phyloP scores from a whole-genome alignment of 2,329 filamentous ascomycete genomes.

The Pseudodiploospora longispora region DNA sequence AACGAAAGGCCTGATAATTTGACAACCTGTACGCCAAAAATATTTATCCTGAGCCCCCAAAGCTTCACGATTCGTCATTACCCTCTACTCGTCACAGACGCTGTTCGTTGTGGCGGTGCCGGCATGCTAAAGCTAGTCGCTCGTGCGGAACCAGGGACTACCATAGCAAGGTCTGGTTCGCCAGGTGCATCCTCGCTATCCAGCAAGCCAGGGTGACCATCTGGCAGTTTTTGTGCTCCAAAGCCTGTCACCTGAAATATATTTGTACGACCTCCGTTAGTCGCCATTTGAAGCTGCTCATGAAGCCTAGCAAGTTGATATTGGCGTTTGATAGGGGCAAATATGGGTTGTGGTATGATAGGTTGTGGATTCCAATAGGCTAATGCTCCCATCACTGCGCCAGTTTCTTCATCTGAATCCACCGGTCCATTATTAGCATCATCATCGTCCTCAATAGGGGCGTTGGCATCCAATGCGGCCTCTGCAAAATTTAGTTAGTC shows the following conservation, averaged over 20 bases:
- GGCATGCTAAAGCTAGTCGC: conserved; percentile 39
- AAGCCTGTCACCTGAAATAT: conserved; percentile 54
- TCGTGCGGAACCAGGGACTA: conserved; percentile 28
- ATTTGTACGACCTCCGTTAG: conserved; percentile 56
- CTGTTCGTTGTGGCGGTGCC: conserved; percentile 32
- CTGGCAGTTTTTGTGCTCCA: conserved; percentile 46
- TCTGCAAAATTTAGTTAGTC: conserved; percentile 43
- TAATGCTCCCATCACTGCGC: conserved; percentile 76
- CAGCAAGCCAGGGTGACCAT: conserved; percentile 37
- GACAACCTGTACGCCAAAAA: no score
- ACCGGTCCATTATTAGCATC: conserved; percentile 73
- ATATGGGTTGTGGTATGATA: conserved; percentile 57
- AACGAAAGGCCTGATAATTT: no score
- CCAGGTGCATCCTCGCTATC: conserved; percentile 49
- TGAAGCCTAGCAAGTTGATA: conserved; percentile 56
- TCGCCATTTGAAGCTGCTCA: conserved; percentile 58
- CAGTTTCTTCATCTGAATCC: conserved; percentile 91
- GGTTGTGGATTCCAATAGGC: conserved; percentile 71
- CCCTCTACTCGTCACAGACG: conserved; percentile 40
- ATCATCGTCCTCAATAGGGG: conserved; percentile 78
- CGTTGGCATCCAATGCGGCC: conserved; percentile 89
- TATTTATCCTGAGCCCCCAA: no score
- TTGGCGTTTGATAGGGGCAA: conserved; percentile 53
- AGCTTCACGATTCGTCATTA: conserved; percentile 19
- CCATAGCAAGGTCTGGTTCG: conserved; percentile 43